Evolutionary conservation across 2,329 filamentous ascomycete genomes (phyloP).

Genomic region (Thelonectria olida): DNA sequence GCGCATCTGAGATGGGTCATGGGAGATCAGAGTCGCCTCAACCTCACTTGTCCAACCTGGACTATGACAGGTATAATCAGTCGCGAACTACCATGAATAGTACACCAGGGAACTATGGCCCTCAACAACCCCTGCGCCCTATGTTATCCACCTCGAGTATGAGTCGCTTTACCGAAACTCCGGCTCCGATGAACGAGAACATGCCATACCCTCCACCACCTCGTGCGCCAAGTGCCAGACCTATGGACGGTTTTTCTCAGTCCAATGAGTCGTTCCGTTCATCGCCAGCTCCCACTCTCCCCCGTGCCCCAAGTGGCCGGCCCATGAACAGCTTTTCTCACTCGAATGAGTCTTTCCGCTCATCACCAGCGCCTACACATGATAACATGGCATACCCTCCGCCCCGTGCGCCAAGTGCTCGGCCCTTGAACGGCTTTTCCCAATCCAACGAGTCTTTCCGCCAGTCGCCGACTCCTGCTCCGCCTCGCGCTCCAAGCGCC

Average conservation of each 20-base stretch:
- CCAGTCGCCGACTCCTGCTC: neutral
- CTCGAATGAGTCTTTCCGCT: slow-evolving; percentile 17
- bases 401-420: slow-evolving; percentile 39
- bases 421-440: slow-evolving; percentile 43
- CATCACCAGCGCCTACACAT: slow-evolving; percentile 11
- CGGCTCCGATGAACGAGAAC: slow-evolving; percentile 39
- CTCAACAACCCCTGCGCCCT: slow-evolving; percentile 27
- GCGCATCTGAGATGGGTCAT: slow-evolving; percentile 70
- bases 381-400: slow-evolving; percentile 42
- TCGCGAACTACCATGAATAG: slow-evolving; percentile 48
- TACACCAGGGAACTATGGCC: slow-evolving; percentile 46
- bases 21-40: slow-evolving; percentile 49
- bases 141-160: slow-evolving; percentile 19
- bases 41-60: slow-evolving; percentile 45
- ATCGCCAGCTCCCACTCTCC: slow-evolving; percentile 19
- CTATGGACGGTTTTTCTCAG: slow-evolving; percentile 43
- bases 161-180: slow-evolving; percentile 42
- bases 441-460: slow-evolving; percentile 24
- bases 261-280: slow-evolving; percentile 19
- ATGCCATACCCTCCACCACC: slow-evolving; percentile 46
- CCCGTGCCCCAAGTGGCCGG: slow-evolving; percentile 41
- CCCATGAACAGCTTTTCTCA: slow-evolving; percentile 43
- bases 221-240: slow-evolving; percentile 44
- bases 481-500: slow-evolving; percentile 37
- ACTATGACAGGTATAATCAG: slow-evolving; percentile 38